Conservation (phyloP, 2,329 filamentous ascomycete genomes). For the Stagonosporopsis tanaceti region DNA sequence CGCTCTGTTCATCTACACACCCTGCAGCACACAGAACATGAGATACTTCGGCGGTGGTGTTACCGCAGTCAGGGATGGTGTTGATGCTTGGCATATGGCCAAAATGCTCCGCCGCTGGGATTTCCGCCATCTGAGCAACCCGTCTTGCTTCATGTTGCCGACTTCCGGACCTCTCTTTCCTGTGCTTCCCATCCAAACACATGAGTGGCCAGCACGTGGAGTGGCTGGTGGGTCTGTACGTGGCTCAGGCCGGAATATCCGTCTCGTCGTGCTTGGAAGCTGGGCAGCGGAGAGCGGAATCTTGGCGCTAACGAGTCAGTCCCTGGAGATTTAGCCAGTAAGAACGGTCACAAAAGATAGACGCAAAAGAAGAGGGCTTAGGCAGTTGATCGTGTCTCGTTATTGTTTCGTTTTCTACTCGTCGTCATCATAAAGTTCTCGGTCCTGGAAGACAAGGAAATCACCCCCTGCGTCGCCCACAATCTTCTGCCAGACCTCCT, state of each 20-base stretch:
- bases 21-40: not conserved
- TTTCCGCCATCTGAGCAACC: constrained; percentile 1
- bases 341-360: not conserved
- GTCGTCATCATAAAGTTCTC: constrained; percentile 70
- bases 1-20: not conserved
- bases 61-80: not conserved
- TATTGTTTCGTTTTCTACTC: constrained; percentile 38
- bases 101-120: constrained; percentile 5
- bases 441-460: constrained; percentile 83
- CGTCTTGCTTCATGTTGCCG: constrained; percentile 7
- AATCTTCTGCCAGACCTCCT: constrained; percentile 73
- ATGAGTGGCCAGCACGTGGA: not conserved
- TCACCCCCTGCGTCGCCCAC: constrained; percentile 61
- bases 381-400: not conserved
- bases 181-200: not conserved
- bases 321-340: not conserved
- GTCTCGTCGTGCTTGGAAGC: constrained; percentile 10
- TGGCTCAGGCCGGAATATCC: constrained; percentile 4
- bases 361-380: not conserved
- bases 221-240: constrained; percentile 8
- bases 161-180: not conserved
- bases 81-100: constrained; percentile 2
- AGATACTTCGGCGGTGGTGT: not conserved
- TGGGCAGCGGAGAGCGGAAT: constrained; percentile 10
- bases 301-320: constrained; percentile 6